Percentiles rank a stretch among this genome's conserved stretches.
These are phyloP conservation scores for Populus tremula DNA, from an alignment of 345 rosid genomes.

Conservation along the genomic window DNA sequence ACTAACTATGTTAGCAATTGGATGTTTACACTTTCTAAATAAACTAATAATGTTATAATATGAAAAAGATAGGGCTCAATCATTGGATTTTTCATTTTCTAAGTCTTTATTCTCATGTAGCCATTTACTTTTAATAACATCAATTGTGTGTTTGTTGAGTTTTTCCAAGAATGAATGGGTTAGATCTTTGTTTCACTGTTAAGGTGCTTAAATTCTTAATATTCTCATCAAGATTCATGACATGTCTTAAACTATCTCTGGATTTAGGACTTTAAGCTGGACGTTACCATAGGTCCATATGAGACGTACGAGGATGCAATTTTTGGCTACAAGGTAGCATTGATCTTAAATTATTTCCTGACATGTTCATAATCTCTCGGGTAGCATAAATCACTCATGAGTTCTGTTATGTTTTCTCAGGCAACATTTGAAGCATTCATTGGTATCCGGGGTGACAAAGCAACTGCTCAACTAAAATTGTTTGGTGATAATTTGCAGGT, in stretches of 20 bases:
- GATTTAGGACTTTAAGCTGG: slow-evolving; percentile 79
- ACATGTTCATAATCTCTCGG: not conserved
- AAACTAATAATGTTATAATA: no score
- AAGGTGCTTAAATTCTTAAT: not conserved
- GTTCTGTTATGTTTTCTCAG: slow-evolving; percentile 32
- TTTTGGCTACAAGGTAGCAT: slow-evolving; percentile 88
- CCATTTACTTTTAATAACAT: no score
- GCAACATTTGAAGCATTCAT: slow-evolving; percentile 90
- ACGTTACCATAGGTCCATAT: slow-evolving; percentile 92
- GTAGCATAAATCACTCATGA: not conserved
- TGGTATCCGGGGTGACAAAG: slow-evolving; percentile 80
- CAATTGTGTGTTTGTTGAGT: no score
- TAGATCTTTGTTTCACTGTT: no score
- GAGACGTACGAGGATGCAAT: slow-evolving; percentile 91
- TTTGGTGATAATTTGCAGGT: slow-evolving; percentile 88
- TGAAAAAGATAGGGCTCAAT: no score
- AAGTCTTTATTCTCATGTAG: no score
- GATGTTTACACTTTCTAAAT: no score
- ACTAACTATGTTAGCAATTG: no score
- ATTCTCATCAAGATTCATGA: not conserved
- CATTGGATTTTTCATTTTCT: no score
- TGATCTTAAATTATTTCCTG: slow-evolving; percentile 5
- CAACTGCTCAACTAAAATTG: slow-evolving; percentile 78
- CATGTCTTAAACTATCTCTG: not conserved
- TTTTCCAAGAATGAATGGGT: no score